phyloP scores from a whole-genome alignment of 108 stramenopile species.

The Cyclostephanos tholiformis region DNA sequence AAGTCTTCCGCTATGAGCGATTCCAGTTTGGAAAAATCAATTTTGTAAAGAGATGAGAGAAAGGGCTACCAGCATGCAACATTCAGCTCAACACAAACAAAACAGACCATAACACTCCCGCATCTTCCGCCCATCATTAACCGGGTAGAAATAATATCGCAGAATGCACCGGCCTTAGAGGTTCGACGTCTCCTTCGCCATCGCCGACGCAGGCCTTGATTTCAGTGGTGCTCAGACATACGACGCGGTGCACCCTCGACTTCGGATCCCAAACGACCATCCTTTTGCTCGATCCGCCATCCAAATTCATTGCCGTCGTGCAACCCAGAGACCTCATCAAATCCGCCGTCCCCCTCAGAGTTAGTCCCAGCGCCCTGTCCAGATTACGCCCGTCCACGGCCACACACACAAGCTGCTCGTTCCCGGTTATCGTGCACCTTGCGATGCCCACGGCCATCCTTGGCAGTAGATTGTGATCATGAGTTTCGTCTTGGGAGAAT shows the following conservation, averaged over 20 bases:
- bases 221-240: conserved; percentile 43
- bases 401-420: conserved; percentile 27
- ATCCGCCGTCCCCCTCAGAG: conserved; percentile 32
- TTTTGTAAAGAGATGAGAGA: too few species aligned
- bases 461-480: conserved; percentile 47
- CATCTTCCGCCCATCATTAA: background rate
- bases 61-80: too few species aligned
- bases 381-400: conserved; percentile 50
- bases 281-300: conserved; percentile 43
- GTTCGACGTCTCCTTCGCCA: conserved; percentile 19
- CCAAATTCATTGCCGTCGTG: conserved; percentile 42
- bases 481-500: conserved; percentile 48
- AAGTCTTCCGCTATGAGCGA: too few species aligned
- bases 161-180: conserved; percentile 38
- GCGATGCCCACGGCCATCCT: conserved; percentile 46
- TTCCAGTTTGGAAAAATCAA: too few species aligned
- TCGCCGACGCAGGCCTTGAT: conserved; percentile 27
- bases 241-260: conserved; percentile 23
- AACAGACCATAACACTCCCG: background rate
- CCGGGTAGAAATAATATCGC: conserved; percentile 36
- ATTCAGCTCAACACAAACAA: too few species aligned
- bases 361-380: conserved; percentile 37
- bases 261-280: conserved; percentile 35
- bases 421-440: conserved; percentile 12
- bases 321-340: conserved; percentile 41